Evolutionary conservation across 2,329 filamentous ascomycete species (phyloP).

Genomic region (Aspergillus sp.): DNA sequence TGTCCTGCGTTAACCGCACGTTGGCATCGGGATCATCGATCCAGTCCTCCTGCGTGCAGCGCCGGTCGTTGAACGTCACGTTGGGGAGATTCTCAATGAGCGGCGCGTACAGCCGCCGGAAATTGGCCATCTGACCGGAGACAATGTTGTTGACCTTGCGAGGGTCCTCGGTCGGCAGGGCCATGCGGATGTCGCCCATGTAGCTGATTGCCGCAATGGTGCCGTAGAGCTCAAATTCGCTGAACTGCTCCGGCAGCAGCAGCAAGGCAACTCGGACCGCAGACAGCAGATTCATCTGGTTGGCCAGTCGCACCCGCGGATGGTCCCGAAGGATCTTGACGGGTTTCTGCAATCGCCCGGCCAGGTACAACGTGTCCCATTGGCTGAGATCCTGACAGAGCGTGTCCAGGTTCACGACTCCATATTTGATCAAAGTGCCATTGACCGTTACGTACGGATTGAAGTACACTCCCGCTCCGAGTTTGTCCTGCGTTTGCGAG

Average conservation of each 20-base stretch:
- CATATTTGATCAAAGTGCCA: slow-evolving; percentile 95
- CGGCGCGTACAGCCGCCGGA: slow-evolving; percentile 85
- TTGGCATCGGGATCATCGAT: slow-evolving; percentile 63
- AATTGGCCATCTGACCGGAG: slow-evolving; percentile 83
- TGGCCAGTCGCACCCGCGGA: slow-evolving; percentile 84
- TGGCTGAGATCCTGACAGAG: slow-evolving; percentile 80
- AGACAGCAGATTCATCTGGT: slow-evolving; percentile 92
- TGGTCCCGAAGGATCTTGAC: slow-evolving; percentile 97
- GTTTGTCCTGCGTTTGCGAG: slow-evolving; percentile 78
- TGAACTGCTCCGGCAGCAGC: slow-evolving; percentile 79
- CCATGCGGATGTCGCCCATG: slow-evolving; percentile 94
- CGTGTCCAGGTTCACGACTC: slow-evolving; percentile 91
- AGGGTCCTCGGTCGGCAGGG: slow-evolving; percentile 83
- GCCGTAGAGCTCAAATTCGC: slow-evolving; percentile 81
- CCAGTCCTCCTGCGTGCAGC: slow-evolving; percentile 61
- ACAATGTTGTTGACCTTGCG: slow-evolving; percentile 95
- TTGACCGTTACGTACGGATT: slow-evolving; percentile 95
- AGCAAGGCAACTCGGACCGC: slow-evolving; percentile 87
- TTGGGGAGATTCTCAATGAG: slow-evolving; percentile 90
- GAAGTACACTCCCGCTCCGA: slow-evolving; percentile 95
- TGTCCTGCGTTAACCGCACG: slow-evolving; percentile 76
- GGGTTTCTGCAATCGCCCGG: slow-evolving; percentile 91
- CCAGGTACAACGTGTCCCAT: slow-evolving; percentile 96
- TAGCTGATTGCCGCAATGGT: slow-evolving; percentile 93
- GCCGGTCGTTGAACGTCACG: slow-evolving; percentile 69